A percentile compares a stretch with the other conserved stretches of the same genome.
Evolutionary conservation across 192 early-diverging fungal species (phyloP).

Genomic region (Backusella parvicylindrica): DNA sequence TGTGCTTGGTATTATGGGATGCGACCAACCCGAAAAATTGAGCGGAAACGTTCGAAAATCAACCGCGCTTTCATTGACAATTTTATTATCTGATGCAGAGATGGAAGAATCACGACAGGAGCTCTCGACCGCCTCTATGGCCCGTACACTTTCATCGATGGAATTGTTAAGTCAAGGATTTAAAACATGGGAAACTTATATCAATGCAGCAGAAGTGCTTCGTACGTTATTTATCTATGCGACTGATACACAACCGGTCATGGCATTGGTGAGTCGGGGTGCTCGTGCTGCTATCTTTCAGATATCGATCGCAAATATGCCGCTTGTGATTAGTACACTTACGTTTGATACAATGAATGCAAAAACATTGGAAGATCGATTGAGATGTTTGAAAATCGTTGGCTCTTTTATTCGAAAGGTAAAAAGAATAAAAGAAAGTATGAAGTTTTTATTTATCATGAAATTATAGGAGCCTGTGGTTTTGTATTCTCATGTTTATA

Average conservation of each 20-base stretch:
- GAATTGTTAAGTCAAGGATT: constrained; percentile 76
- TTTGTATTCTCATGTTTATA: constrained; percentile 56
- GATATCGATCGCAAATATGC: constrained; percentile 62
- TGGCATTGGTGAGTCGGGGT: constrained; percentile 42
- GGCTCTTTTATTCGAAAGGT: constrained; percentile 76
- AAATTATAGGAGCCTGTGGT: constrained; percentile 75
- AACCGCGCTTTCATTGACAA: constrained; percentile 64
- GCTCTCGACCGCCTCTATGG: background rate
- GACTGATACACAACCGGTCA: constrained; percentile 33
- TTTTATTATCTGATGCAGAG: constrained; percentile 58
- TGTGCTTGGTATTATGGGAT: constrained; percentile 75
- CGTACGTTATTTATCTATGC: constrained; percentile 58
- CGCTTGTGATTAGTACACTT: constrained; percentile 69
- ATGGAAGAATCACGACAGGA: constrained; percentile 37
- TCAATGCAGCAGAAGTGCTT: constrained; percentile 63
- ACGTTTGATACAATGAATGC: constrained; percentile 73
- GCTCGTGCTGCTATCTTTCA: constrained; percentile 71
- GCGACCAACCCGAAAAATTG: constrained; percentile 50
- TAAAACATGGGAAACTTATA: constrained; percentile 69
- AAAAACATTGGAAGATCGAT: constrained; percentile 54
- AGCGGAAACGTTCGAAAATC: constrained; percentile 49
- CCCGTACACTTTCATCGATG: constrained; percentile 36
- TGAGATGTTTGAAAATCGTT: constrained; percentile 61
- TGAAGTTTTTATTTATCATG: no score
- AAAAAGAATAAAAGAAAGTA: background rate